A percentile compares a stretch with the other conserved stretches of the same genome.
These are phyloP conservation scores for Thozetella sp. DNA, from an alignment of 495 filamentous ascomycete genomes.

Conservation along the genomic window DNA sequence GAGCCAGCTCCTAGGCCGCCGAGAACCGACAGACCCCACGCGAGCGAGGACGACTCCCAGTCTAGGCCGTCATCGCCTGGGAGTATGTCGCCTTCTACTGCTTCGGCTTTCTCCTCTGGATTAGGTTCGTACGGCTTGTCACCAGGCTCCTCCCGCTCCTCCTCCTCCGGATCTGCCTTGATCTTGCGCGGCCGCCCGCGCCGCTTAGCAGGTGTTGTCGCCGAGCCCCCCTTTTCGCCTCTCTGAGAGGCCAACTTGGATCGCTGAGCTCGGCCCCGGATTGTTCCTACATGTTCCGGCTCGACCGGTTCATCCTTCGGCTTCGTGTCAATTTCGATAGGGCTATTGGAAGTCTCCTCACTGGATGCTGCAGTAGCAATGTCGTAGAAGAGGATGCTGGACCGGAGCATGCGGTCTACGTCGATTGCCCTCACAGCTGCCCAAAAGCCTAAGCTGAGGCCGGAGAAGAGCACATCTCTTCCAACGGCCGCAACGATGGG, in stretches of 20 bases:
- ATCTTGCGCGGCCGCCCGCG: slow-evolving; percentile 27
- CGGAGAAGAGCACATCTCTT: slow-evolving; percentile 52
- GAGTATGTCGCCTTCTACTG: slow-evolving; percentile 27
- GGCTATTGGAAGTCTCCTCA: not conserved
- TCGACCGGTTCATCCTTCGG: slow-evolving; percentile 2
- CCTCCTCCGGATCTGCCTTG: slow-evolving; percentile 21
- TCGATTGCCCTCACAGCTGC: slow-evolving; percentile 49
- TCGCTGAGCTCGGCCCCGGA: slow-evolving; percentile 18
- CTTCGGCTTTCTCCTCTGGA: slow-evolving; percentile 13
- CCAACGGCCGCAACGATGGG: slow-evolving; percentile 49
- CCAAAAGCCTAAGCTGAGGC: slow-evolving; percentile 54
- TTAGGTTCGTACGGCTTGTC: slow-evolving; percentile 28
- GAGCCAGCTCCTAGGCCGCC: slow-evolving; percentile 40
- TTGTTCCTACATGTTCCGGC: slow-evolving; percentile 5
- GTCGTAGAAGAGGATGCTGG: slow-evolving; percentile 14
- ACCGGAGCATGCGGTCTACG: slow-evolving; percentile 35
- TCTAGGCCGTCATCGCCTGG: slow-evolving; percentile 33
- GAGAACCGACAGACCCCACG: slow-evolving; percentile 41
- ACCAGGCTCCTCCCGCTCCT: slow-evolving; percentile 14
- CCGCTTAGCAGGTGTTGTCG: slow-evolving; percentile 12
- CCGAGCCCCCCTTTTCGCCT: slow-evolving; percentile 10
- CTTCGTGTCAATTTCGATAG: not conserved
- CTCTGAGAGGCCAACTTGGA: slow-evolving; percentile 17
- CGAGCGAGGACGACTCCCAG: slow-evolving; percentile 45
- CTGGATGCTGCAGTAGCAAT: not conserved